Conservation (phyloP, 2,329 filamentous ascomycete species). For the Aspergillus nomiae region DNA sequence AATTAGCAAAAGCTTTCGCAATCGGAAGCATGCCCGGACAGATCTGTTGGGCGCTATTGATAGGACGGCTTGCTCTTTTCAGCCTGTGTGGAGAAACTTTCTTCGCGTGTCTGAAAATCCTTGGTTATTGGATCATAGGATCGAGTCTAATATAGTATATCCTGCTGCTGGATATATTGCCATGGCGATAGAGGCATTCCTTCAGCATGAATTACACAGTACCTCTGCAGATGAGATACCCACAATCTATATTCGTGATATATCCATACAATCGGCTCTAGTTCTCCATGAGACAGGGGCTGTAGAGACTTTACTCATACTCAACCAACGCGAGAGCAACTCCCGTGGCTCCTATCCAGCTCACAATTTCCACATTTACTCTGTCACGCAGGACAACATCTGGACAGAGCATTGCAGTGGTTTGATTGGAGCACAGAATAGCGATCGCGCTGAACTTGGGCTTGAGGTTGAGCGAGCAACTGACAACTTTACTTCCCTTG, state of each 20-base stretch:
- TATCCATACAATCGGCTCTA: constrained; percentile 26
- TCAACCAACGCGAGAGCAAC: background rate
- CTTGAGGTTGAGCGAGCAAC: background rate
- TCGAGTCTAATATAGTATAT: constrained; percentile 30
- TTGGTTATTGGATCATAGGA: constrained; percentile 34
- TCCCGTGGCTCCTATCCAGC: background rate
- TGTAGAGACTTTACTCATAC: constrained; percentile 13
- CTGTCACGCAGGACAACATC: constrained; percentile 19
- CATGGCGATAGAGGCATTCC: constrained; percentile 32
- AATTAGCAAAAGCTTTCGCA: constrained; percentile 24
- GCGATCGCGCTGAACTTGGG: background rate
- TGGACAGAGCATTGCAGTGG: constrained; percentile 32
- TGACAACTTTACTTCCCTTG: constrained; percentile 13
- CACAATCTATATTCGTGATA: constrained; percentile 17
- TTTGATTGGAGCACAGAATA: constrained; percentile 5
- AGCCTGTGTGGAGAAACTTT: constrained; percentile 32
- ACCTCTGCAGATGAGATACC: background rate
- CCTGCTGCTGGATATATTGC: constrained; percentile 34
- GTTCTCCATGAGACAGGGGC: constrained; percentile 22
- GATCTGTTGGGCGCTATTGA: constrained; percentile 29
- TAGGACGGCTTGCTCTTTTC: constrained; percentile 14
- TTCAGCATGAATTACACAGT: constrained; percentile 7
- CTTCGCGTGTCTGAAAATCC: constrained; percentile 28
- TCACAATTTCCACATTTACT: constrained; percentile 25
- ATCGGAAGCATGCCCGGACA: constrained; percentile 18